Conservation (phyloP, 371 early-diverging fungal genomes). For the Actinomucor elegans region DNA sequence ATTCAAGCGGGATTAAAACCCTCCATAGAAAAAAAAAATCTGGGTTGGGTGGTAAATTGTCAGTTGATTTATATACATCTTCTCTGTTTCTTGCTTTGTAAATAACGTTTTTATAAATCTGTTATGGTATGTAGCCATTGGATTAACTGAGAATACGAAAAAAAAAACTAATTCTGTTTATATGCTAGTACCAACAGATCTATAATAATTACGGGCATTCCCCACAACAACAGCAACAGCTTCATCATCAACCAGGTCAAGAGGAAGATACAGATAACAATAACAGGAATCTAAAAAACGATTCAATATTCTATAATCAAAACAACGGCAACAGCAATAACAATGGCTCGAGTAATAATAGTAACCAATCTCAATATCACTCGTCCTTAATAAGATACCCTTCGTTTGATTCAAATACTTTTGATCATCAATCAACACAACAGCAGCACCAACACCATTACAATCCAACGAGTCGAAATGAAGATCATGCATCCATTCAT, state of each 20-base stretch:
- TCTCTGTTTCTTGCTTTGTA: no score
- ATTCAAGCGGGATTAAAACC: no score
- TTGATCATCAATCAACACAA: constrained; percentile 3
- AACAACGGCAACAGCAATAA: not conserved
- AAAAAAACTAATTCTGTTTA: not conserved
- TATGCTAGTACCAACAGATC: constrained; percentile 21
- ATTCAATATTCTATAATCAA: no score
- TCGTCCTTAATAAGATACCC: constrained; percentile 8
- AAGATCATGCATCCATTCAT: constrained; percentile 1
- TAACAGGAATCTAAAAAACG: not conserved
- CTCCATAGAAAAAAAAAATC: no score
- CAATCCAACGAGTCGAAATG: not conserved
- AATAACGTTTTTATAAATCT: no score
- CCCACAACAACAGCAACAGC: constrained; percentile 6
- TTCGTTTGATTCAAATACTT: constrained; percentile 13
- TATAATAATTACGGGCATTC: constrained; percentile 17
- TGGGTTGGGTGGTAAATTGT: no score
- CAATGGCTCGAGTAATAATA: not conserved
- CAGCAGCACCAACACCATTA: constrained; percentile 3
- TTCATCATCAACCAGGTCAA: not conserved
- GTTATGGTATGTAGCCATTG: not conserved
- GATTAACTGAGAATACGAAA: not conserved
- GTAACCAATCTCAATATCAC: not conserved
- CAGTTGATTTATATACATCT: no score
- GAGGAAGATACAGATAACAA: not conserved